Conservation (phyloP, 805 yeast genomes). For the Candida odintsovae region DNA sequence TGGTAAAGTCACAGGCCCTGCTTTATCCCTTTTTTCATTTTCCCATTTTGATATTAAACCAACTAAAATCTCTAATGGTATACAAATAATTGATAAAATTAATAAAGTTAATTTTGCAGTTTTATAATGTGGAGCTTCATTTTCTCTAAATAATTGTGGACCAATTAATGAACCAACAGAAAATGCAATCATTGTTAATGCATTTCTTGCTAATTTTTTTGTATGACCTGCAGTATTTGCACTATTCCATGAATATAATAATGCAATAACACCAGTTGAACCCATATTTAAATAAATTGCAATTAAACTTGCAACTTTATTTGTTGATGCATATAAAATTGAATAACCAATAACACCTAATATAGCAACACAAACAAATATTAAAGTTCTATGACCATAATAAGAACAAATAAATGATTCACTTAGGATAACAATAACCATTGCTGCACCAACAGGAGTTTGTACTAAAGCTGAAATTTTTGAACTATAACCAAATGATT, state of each 20-base stretch:
- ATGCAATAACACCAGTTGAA: slow-evolving; percentile 51
- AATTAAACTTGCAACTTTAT: slow-evolving; percentile 40
- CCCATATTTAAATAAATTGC: slow-evolving; percentile 47
- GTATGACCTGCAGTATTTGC: slow-evolving; percentile 61
- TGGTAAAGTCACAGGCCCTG: slow-evolving; percentile 26
- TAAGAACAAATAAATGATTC: slow-evolving; percentile 33
- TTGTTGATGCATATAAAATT: slow-evolving; percentile 35
- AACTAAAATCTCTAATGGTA: slow-evolving; percentile 37
- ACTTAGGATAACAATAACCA: slow-evolving; percentile 34
- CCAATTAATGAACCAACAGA: slow-evolving; percentile 56
- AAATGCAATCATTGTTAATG: slow-evolving; percentile 51
- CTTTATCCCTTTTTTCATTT: slow-evolving; percentile 43
- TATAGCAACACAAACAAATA: slow-evolving; percentile 33
- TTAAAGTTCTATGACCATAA: slow-evolving; percentile 30
- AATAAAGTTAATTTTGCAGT: slow-evolving; percentile 55
- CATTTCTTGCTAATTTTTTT: slow-evolving; percentile 48
- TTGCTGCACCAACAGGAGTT: slow-evolving; percentile 51
- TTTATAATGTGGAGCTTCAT: slow-evolving; percentile 45
- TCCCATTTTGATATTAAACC: slow-evolving; percentile 41
- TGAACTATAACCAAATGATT: slow-evolving; percentile 39
- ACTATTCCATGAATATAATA: slow-evolving; percentile 56
- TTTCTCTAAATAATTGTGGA: slow-evolving; percentile 53
- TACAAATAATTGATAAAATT: slow-evolving; percentile 41
- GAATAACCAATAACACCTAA: slow-evolving; percentile 47
- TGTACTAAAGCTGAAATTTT: slow-evolving; percentile 43